These are phyloP conservation scores for Ganoderma sp. DNA, from an alignment of 1,284 basidiomycete genomes.

Conservation along the genomic window DNA sequence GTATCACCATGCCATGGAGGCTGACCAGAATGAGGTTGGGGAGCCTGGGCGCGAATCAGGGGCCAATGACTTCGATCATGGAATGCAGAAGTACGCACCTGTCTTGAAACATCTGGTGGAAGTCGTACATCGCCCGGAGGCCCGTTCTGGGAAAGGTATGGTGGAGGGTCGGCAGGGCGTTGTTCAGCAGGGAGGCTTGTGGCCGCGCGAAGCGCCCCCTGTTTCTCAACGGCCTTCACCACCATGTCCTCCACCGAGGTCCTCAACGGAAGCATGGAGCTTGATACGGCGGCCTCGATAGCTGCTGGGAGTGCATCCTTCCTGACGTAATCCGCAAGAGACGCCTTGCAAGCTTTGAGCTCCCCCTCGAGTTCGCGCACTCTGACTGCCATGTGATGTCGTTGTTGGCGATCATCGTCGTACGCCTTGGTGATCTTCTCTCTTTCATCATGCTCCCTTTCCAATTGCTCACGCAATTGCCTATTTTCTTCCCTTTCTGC, in stretches of 20 bases:
- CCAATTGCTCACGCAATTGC: background rate
- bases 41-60: background rate
- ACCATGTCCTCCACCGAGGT: background rate
- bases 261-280: background rate
- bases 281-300: background rate
- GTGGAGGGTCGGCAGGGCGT: background rate
- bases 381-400: background rate
- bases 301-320: background rate
- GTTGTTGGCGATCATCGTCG: constrained; percentile 2
- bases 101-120: background rate
- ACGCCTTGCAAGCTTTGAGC: background rate
- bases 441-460: background rate
- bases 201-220: background rate
- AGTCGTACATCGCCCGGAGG: background rate
- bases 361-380: constrained; percentile 5
- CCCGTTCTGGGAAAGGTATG: background rate
- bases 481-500: background rate
- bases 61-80: background rate
- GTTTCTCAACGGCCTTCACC: background rate
- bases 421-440: background rate
- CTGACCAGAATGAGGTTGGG: background rate
- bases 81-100: background rate
- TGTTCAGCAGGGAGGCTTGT: background rate
- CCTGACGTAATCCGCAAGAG: background rate
- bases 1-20: background rate